Conservation (phyloP, 768 basidiomycete genomes). For the Suillus plorans region DNA sequence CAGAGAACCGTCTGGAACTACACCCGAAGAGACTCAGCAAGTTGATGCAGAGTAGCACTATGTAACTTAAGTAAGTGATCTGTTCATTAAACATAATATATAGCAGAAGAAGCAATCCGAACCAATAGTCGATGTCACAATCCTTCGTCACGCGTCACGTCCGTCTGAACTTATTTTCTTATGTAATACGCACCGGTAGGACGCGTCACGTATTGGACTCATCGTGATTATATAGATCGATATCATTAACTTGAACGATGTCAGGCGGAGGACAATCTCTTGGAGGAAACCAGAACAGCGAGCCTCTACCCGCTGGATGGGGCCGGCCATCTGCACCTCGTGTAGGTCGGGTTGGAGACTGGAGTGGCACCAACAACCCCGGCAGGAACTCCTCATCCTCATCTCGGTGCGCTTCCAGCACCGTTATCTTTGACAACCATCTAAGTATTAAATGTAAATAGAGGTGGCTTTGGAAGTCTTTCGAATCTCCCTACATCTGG, state of each 20-base stretch:
- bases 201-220: neutral
- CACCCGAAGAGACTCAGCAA: too few relatives aligned
- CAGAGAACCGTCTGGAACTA: too few relatives aligned
- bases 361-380: conserved; percentile 33
- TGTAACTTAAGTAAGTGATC: too few relatives aligned
- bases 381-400: conserved; percentile 24
- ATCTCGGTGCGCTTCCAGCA: conserved; percentile 12
- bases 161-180: neutral
- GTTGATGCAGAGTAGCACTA: too few relatives aligned
- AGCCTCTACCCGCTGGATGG: conserved; percentile 52
- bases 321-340: conserved; percentile 39
- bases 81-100: too few relatives aligned
- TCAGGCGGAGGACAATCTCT: conserved; percentile 46
- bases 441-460: neutral
- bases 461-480: conserved; percentile 35
- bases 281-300: conserved; percentile 42
- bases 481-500: conserved; percentile 28
- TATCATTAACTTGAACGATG: conserved; percentile 29
- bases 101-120: too few relatives aligned
- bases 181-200: neutral
- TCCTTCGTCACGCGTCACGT: too few relatives aligned
- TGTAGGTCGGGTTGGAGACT: conserved; percentile 55
- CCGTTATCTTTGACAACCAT: neutral
- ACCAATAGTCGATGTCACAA: too few relatives aligned
- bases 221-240: neutral